Conservation (phyloP, 2,329 filamentous ascomycete genomes). For the Fusarium sp. region DNA sequence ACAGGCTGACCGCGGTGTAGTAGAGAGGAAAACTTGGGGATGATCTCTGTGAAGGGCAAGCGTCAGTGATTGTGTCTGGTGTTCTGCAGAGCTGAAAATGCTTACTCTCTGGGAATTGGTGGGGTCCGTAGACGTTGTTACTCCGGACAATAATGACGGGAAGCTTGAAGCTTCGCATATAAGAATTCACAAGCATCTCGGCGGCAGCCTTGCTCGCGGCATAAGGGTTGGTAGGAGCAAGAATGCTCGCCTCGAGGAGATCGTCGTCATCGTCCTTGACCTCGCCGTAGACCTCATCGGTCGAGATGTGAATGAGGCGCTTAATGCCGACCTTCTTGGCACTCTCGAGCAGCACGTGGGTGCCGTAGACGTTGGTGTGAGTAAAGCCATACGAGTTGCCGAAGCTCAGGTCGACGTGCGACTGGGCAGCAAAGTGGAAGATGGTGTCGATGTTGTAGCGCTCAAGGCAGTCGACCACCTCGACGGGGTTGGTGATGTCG, state of each 20-base stretch:
- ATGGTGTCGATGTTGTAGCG: conserved; percentile 81
- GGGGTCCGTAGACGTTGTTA: conserved; percentile 88
- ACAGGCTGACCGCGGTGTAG: conserved; percentile 75
- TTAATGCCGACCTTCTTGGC: conserved; percentile 78
- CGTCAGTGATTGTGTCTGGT: neutral
- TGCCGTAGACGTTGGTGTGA: conserved; percentile 84
- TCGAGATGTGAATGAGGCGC: conserved; percentile 85
- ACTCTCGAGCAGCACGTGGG: conserved; percentile 82
- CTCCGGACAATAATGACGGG: conserved; percentile 83
- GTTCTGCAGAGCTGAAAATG: neutral
- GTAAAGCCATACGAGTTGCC: conserved; percentile 87
- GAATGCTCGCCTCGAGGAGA: conserved; percentile 78
- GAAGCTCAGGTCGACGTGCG: conserved; percentile 85
- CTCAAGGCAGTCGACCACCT: conserved; percentile 78
- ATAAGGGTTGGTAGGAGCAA: conserved; percentile 86
- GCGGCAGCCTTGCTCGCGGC: conserved; percentile 86
- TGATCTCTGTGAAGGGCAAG: conserved; percentile 71
- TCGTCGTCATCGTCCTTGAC: conserved; percentile 79
- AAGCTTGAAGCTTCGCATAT: conserved; percentile 84
- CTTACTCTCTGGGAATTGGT: conserved; percentile 87
- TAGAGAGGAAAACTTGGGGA: conserved; percentile 83
- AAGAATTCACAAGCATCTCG: conserved; percentile 86
- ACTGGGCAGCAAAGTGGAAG: conserved; percentile 88
- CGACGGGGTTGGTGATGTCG: conserved; percentile 77
- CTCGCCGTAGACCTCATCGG: conserved; percentile 88